A percentile compares a stretch with the other conserved stretches of the same genome.
These are phyloP conservation scores for Colletotrichum lindemuthianum DNA, from an alignment of 2,329 filamentous ascomycete species.

Conservation along the genomic window DNA sequence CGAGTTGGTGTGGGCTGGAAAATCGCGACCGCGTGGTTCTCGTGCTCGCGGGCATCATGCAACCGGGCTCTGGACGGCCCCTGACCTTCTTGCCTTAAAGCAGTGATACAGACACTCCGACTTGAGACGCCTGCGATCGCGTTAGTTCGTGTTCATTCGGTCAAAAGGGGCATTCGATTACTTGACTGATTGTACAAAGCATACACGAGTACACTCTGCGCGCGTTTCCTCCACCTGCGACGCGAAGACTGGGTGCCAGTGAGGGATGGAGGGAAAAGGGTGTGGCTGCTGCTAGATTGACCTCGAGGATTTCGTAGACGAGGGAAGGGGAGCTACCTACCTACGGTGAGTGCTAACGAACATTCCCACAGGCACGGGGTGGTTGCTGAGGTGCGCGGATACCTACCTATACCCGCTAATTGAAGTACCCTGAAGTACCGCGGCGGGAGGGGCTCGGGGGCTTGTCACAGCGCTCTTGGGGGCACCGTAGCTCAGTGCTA, in stretches of 20 bases:
- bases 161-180: conserved; percentile 14
- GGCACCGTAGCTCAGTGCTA: conserved; percentile 24
- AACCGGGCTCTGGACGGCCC: conserved; percentile 35
- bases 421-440: no score
- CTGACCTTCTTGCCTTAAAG: conserved; percentile 35
- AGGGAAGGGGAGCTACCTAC: conserved; percentile 33
- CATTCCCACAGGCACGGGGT: conserved; percentile 8
- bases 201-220: conserved; percentile 36
- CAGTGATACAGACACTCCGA: conserved; percentile 32
- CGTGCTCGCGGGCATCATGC: conserved; percentile 55
- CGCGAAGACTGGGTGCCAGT: conserved; percentile 39
- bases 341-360: background rate
- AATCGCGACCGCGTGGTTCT: conserved; percentile 65
- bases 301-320: conserved; percentile 40
- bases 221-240: conserved; percentile 40
- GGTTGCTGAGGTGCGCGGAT: background rate
- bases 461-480: conserved; percentile 30
- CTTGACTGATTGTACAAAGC: conserved; percentile 38
- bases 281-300: conserved; percentile 36
- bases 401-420: background rate
- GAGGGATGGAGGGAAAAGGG: conserved; percentile 37
- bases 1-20: conserved; percentile 60
- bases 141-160: conserved; percentile 28
- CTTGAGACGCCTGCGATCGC: conserved; percentile 23
- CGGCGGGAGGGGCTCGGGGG: conserved; percentile 8